These are phyloP conservation scores for Pelargonium cotyledonis DNA, from an alignment of 441 rosid species.

Conservation along the genomic window DNA sequence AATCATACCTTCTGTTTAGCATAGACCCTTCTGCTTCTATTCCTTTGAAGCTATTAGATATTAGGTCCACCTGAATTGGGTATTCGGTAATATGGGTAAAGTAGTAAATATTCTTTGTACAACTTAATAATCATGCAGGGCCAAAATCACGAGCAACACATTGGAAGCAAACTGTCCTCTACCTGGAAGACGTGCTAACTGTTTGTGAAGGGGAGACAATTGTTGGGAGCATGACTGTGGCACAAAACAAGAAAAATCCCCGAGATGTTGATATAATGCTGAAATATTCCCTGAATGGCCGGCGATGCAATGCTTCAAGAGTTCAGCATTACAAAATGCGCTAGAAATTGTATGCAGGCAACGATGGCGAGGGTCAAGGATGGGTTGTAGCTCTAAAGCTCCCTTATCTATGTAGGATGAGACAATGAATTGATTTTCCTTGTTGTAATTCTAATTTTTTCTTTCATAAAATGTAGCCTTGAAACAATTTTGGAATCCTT, in stretches of 20 bases:
- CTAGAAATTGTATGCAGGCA: conserved; percentile 21
- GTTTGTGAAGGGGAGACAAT: conserved; percentile 87
- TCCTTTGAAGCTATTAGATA: not conserved
- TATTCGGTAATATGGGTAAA: not conserved
- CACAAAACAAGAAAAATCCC: conserved; percentile 84
- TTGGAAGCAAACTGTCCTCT: conserved; percentile 95
- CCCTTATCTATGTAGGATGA: not conserved
- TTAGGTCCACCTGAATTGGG: not conserved
- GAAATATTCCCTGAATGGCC: conserved; percentile 63
- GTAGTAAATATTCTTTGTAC: conserved; percentile 3
- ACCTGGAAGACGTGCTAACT: conserved; percentile 86
- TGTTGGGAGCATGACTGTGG: conserved; percentile 78
- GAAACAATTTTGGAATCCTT: not conserved
- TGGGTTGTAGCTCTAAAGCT: not conserved
- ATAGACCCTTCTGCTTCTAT: not conserved
- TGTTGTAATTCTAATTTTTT: no score
- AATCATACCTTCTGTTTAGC: not conserved
- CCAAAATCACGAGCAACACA: conserved; percentile 73
- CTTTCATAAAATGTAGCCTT: no score
- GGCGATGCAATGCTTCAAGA: conserved; percentile 54
- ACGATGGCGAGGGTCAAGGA: not conserved
- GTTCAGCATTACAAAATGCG: conserved; percentile 84
- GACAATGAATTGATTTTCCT: not conserved
- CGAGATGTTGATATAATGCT: conserved; percentile 84
- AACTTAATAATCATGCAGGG: conserved; percentile 30